Evolutionary conservation across 805 yeast species (phyloP).

Genomic region (Maudiozyma serrabonitensis): DNA sequence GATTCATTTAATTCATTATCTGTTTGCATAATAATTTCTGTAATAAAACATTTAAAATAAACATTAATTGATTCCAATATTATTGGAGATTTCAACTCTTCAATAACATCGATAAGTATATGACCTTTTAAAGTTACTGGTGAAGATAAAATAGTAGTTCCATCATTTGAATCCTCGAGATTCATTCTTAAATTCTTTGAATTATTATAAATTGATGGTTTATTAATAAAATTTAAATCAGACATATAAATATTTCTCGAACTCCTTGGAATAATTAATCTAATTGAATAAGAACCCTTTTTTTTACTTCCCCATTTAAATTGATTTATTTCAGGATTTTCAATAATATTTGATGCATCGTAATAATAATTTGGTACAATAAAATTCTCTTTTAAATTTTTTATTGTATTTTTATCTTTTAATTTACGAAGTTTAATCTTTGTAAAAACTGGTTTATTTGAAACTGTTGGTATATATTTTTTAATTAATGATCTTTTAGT

Average conservation of each 20-base stretch:
- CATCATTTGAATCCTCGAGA: background rate
- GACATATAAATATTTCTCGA: background rate
- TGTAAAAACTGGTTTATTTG: background rate
- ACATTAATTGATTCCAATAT: background rate
- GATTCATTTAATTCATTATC: background rate
- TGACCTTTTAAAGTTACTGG: background rate
- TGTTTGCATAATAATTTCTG: background rate
- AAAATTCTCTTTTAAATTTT: background rate
- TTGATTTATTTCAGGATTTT: background rate
- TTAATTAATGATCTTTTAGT: background rate
- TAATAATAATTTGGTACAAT: background rate
- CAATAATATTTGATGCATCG: background rate
- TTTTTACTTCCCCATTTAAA: background rate
- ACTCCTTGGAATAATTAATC: background rate
- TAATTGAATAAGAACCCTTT: background rate
- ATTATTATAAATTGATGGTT: background rate
- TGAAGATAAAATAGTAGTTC: background rate
- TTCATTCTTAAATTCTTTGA: background rate
- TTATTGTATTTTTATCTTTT: background rate
- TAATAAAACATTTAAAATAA: background rate
- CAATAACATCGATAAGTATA: background rate
- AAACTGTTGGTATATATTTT: background rate
- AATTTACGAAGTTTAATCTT: background rate
- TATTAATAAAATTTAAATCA: background rate
- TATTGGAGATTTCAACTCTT: background rate